phyloP scores from a whole-genome alignment of 2,329 filamentous ascomycete species.

The Lachnellula cervina region DNA sequence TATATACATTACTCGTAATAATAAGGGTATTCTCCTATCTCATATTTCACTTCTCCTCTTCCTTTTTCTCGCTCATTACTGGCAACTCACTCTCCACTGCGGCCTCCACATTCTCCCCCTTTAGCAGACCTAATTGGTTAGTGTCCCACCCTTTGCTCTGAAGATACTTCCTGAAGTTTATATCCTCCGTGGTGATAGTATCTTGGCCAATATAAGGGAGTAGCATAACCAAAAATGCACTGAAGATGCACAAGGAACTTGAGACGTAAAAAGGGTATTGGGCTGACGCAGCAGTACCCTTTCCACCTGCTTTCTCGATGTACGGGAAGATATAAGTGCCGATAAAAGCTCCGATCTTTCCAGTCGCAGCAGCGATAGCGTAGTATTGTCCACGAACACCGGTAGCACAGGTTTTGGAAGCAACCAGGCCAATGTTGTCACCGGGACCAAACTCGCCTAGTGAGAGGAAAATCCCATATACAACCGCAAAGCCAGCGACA shows the following conservation, averaged over 20 bases:
- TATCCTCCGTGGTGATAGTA: constrained; percentile 75
- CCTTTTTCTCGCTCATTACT: not conserved
- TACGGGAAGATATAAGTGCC: constrained; percentile 79
- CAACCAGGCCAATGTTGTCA: constrained; percentile 84
- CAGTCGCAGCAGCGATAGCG: constrained; percentile 65
- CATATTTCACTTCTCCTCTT: not conserved
- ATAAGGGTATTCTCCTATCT: not conserved
- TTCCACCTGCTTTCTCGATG: constrained; percentile 57
- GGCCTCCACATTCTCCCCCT: constrained; percentile 2
- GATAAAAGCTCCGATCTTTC: constrained; percentile 79
- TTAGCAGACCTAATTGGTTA: constrained; percentile 3
- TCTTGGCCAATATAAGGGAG: constrained; percentile 79
- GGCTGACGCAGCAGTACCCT: constrained; percentile 52
- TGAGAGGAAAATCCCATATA: constrained; percentile 74
- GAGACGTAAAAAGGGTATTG: constrained; percentile 92
- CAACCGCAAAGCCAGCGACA: constrained; percentile 70
- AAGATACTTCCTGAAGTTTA: constrained; percentile 69
- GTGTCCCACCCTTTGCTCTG: constrained; percentile 33
- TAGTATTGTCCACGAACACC: constrained; percentile 78
- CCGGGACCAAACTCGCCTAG: constrained; percentile 81
- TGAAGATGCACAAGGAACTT: constrained; percentile 69
- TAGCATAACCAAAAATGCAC: constrained; percentile 61
- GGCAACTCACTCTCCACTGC: not conserved
- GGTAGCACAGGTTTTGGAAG: constrained; percentile 83
- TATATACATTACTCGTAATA: too few species aligned